Conservation (phyloP, 2,329 filamentous ascomycete species). For the Neonectria hederae region DNA sequence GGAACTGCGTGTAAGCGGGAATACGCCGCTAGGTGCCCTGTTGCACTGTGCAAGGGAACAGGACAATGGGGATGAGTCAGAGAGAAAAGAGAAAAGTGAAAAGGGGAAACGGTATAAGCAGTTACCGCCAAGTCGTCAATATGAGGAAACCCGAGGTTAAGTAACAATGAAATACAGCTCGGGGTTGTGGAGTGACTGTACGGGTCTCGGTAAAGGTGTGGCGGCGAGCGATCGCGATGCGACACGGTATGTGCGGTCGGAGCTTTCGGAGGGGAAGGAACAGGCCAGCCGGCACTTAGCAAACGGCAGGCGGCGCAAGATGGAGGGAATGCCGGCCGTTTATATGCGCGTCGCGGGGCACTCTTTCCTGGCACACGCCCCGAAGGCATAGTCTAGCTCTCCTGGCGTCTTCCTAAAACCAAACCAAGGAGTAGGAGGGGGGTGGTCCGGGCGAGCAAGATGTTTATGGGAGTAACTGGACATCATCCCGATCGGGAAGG, state of each 20-base stretch:
- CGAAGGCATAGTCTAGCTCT: slow-evolving; percentile 9
- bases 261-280: slow-evolving; percentile 9
- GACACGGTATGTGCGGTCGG: slow-evolving; percentile 8
- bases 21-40: neutral
- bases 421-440: slow-evolving; percentile 23
- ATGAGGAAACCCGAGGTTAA: neutral
- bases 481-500: slow-evolving; percentile 29
- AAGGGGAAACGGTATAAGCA: neutral
- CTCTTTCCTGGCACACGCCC: slow-evolving; percentile 29
- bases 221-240: slow-evolving; percentile 13
- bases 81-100: neutral
- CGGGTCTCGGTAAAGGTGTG: slow-evolving; percentile 3
- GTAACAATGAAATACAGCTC: neutral
- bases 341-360: slow-evolving; percentile 56
- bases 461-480: slow-evolving; percentile 17
- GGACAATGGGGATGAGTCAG: neutral
- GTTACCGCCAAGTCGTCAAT: neutral
- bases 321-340: slow-evolving; percentile 57
- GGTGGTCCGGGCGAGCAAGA: neutral
- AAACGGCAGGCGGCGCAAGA: slow-evolving; percentile 37
- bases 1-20: slow-evolving; percentile 10
- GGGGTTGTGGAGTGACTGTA: neutral
- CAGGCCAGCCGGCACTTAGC: slow-evolving; percentile 35
- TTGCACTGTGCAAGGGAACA: neutral
- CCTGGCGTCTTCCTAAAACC: slow-evolving; percentile 14